Conservation (phyloP, 2,329 filamentous ascomycete genomes). For the Fusarium annulatum region DNA sequence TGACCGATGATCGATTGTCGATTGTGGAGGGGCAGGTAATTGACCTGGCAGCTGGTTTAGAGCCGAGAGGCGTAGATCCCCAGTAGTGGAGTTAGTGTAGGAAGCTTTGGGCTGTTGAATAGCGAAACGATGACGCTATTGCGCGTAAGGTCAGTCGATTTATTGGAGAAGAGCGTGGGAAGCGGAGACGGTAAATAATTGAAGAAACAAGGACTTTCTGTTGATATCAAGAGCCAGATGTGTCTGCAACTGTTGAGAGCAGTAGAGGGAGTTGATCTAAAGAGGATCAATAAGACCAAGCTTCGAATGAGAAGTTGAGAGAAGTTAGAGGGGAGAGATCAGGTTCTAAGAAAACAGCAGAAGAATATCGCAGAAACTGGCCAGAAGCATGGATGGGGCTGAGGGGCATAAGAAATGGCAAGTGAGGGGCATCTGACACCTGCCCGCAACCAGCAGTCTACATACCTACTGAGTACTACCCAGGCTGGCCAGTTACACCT, state of each 20-base stretch:
- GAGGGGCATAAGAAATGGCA: conserved; percentile 21
- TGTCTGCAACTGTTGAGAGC: neutral
- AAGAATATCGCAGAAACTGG: conserved; percentile 24
- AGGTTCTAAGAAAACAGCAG: conserved; percentile 12
- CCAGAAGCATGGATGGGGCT: conserved; percentile 22
- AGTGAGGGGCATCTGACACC: conserved; percentile 31
- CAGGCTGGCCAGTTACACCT: neutral
- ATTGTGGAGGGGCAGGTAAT: conserved; percentile 44
- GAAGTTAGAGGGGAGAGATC: conserved; percentile 1
- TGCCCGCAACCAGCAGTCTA: conserved; percentile 19
- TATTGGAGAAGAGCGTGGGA: conserved; percentile 39
- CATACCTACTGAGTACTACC: neutral
- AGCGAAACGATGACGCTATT: conserved; percentile 46
- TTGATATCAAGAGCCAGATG: conserved; percentile 4
- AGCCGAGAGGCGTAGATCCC: conserved; percentile 41
- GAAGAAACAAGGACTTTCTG: conserved; percentile 21
- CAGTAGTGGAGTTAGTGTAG: conserved; percentile 44
- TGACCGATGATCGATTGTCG: conserved; percentile 34
- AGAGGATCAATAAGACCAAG: neutral
- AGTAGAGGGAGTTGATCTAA: neutral
- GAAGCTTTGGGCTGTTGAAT: conserved; percentile 39
- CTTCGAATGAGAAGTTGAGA: neutral
- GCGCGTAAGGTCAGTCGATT: conserved; percentile 44
- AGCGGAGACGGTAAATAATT: conserved; percentile 25
- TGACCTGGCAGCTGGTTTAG: conserved; percentile 39